phyloP scores from a whole-genome alignment of 495 filamentous ascomycete species.

The Trichocladium uniseriatum region DNA sequence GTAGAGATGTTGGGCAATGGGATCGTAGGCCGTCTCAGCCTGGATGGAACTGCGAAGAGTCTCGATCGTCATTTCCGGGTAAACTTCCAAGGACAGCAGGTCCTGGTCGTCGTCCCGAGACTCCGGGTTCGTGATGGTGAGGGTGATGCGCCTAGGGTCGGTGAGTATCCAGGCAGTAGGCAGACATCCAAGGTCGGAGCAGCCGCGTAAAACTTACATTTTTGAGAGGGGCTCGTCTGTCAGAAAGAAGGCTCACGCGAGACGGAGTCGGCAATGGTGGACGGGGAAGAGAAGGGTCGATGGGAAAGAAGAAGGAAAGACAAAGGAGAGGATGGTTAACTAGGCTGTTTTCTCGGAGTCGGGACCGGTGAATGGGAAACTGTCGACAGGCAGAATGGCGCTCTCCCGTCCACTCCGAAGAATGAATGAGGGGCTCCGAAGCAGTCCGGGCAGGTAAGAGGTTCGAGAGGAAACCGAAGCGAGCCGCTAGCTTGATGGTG shows the following conservation, averaged over 20 bases:
- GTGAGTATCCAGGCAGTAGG: background rate
- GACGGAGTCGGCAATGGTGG: background rate
- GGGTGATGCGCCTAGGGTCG: constrained; percentile 22
- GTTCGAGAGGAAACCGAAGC: constrained; percentile 5
- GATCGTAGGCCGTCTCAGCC: constrained; percentile 44
- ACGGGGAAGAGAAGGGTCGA: background rate
- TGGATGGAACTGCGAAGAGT: constrained; percentile 78
- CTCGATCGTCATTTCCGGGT: constrained; percentile 71
- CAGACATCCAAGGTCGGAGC: background rate
- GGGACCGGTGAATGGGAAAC: background rate
- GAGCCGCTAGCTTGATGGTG: background rate
- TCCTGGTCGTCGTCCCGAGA: constrained; percentile 58
- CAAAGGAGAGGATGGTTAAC: background rate
- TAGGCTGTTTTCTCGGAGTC: too few relatives aligned
- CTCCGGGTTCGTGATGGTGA: constrained; percentile 74
- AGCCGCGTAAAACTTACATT: constrained; percentile 1
- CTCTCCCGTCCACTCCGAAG: background rate
- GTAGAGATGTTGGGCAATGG: constrained; percentile 61
- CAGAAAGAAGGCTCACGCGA: background rate
- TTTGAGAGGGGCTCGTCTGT: background rate
- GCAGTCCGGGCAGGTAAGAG: background rate
- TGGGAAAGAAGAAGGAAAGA: background rate
- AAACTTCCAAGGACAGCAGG: constrained; percentile 76
- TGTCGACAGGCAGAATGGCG: too few relatives aligned
- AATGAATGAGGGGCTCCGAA: constrained; percentile 1